Evolutionary conservation across 2,329 filamentous ascomycete species (phyloP).

Genomic region (Diaporthe humulicola): DNA sequence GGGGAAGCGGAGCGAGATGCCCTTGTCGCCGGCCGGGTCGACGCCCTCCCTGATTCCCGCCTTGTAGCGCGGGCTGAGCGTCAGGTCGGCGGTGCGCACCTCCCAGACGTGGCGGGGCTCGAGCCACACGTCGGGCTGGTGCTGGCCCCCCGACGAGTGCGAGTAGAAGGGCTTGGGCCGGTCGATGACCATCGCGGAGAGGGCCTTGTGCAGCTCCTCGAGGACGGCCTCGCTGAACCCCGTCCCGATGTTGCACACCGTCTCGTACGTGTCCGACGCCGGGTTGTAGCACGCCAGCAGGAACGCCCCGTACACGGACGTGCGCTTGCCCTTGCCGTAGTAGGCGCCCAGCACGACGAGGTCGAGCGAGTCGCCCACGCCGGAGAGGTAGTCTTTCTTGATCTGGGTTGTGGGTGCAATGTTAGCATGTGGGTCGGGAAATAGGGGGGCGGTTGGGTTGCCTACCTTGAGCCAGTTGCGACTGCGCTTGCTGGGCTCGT

Average conservation of each 20-base stretch:
- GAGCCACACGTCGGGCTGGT: slow-evolving; percentile 99
- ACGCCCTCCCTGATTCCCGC: slow-evolving; percentile 87
- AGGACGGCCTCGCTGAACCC: slow-evolving; percentile 96
- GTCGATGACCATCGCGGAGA: slow-evolving; percentile 86
- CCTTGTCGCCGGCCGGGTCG: slow-evolving; percentile 78
- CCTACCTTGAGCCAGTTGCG: slow-evolving; percentile 96
- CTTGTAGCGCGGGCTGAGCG: slow-evolving; percentile 91
- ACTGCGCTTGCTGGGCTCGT: slow-evolving; percentile 95
- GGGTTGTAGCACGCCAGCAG: slow-evolving; percentile 94
- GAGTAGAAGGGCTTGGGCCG: slow-evolving; percentile 94
- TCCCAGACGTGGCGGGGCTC: slow-evolving; percentile 97
- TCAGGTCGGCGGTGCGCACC: slow-evolving; percentile 96
- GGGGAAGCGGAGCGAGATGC: slow-evolving; percentile 91
- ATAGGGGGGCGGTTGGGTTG: neutral
- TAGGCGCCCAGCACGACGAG: slow-evolving; percentile 97
- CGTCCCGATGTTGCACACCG: slow-evolving; percentile 97
- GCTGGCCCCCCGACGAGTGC: slow-evolving; percentile 85
- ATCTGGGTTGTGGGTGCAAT: slow-evolving; percentile 67
- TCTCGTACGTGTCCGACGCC: slow-evolving; percentile 85
- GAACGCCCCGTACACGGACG: slow-evolving; percentile 95
- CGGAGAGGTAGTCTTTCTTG: slow-evolving; percentile 97
- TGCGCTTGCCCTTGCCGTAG: slow-evolving; percentile 94
- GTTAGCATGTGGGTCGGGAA: slow-evolving; percentile 24
- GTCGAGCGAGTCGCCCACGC: slow-evolving; percentile 94
- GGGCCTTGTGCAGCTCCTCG: slow-evolving; percentile 83